Evolutionary conservation across 2,329 filamentous ascomycete genomes (phyloP).

Genomic region (Penicillium olsonii): DNA sequence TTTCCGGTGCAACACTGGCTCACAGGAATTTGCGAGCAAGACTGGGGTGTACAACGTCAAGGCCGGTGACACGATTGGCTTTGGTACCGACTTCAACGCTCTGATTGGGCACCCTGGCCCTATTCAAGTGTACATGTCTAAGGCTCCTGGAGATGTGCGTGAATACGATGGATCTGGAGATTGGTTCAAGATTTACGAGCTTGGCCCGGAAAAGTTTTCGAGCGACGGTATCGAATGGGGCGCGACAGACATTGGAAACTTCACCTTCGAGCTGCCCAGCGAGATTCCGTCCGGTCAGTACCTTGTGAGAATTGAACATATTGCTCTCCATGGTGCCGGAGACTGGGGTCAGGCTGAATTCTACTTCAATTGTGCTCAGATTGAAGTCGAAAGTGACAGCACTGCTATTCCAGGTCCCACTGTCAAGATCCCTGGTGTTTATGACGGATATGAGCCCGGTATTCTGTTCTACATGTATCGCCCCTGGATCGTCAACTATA

Average conservation of each 20-base stretch:
- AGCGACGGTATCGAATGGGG: conserved; percentile 13
- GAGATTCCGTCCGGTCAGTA: conserved; percentile 52
- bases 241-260: conserved; percentile 9
- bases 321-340: conserved; percentile 48
- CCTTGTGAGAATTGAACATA: conserved; percentile 52
- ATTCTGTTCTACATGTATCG: conserved; percentile 18
- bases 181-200: conserved; percentile 27
- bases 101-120: conserved; percentile 26
- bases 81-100: conserved; percentile 22
- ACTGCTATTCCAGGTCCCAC: conserved; percentile 18
- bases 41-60: conserved; percentile 19
- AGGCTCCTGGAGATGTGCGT: conserved; percentile 18
- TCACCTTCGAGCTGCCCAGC: conserved; percentile 42
- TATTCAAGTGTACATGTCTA: conserved; percentile 28
- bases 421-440: conserved; percentile 19
- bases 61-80: conserved; percentile 16
- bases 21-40: conserved; percentile 11
- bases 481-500: conserved; percentile 5
- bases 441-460: conserved; percentile 12
- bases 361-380: conserved; percentile 49
- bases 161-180: conserved; percentile 22
- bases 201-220: conserved; percentile 1
- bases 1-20: conserved; percentile 22
- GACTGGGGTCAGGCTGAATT: conserved; percentile 48
- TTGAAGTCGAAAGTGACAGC: conserved; percentile 48